Evolutionary conservation across 1,139 yeast genomes (phyloP).

Genomic region (Magnusiomyces paraingens): DNA sequence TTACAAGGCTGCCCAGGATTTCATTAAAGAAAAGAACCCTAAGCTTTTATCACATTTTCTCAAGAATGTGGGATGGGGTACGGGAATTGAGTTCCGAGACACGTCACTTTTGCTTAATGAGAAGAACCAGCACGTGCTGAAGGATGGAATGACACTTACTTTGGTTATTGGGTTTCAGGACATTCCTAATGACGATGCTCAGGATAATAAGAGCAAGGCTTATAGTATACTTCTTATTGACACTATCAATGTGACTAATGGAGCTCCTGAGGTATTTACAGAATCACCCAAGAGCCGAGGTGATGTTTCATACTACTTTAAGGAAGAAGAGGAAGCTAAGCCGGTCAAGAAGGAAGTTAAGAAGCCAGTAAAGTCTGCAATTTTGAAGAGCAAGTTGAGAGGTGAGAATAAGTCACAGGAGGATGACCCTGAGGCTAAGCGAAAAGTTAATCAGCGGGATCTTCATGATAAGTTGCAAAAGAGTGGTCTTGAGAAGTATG

Average conservation of each 20-base stretch:
- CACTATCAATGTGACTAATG: constrained; percentile 57
- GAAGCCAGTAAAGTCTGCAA: constrained; percentile 28
- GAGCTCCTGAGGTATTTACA: constrained; percentile 59
- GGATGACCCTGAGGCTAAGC: constrained; percentile 74
- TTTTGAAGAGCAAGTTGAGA: constrained; percentile 73
- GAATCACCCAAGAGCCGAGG: constrained; percentile 65
- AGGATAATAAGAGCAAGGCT: constrained; percentile 42
- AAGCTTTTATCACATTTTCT: constrained; percentile 60
- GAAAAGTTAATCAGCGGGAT: constrained; percentile 76
- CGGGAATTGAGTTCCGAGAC: constrained; percentile 89
- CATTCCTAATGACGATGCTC: constrained; percentile 38
- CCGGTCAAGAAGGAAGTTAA: constrained; percentile 20
- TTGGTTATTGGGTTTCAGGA: constrained; percentile 73
- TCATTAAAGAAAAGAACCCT: constrained; percentile 49
- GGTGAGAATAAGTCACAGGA: constrained; percentile 60
- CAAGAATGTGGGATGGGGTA: constrained; percentile 82
- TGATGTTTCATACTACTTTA: constrained; percentile 79
- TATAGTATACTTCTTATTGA: constrained; percentile 79
- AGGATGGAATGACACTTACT: constrained; percentile 70
- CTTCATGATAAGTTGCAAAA: constrained; percentile 81
- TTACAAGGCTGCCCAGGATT: constrained; percentile 57
- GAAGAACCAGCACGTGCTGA: constrained; percentile 63
- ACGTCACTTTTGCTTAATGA: constrained; percentile 62
- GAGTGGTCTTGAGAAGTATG: constrained; percentile 48
- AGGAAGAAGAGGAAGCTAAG: constrained; percentile 47